A percentile compares a stretch with the other conserved stretches of the same genome.
Conservation (phyloP, 345 rosid species). For the Populus euphratica region DNA sequence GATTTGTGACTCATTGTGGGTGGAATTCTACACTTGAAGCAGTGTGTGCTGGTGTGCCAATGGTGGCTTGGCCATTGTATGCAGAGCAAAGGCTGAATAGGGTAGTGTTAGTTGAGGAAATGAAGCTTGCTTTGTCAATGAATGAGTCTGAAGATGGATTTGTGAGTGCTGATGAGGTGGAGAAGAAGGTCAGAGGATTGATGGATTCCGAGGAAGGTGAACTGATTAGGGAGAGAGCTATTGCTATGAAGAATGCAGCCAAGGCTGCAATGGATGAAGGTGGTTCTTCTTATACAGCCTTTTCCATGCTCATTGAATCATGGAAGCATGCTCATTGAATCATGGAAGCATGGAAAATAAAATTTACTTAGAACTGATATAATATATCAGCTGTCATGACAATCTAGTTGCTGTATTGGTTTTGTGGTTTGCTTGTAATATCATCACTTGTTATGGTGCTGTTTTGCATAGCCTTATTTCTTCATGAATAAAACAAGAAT, state of each 20-base stretch:
- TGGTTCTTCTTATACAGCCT: slow-evolving; percentile 23
- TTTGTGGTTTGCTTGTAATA: neutral
- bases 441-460: neutral
- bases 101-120: slow-evolving; percentile 49
- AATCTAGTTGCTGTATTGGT: too few species aligned
- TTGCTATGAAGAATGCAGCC: slow-evolving; percentile 16
- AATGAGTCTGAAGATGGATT: slow-evolving; percentile 36
- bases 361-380: too few species aligned
- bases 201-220: slow-evolving; percentile 30
- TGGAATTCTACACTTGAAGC: slow-evolving; percentile 67
- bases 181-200: slow-evolving; percentile 30
- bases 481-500: neutral
- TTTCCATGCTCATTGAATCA: slow-evolving; percentile 9
- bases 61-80: slow-evolving; percentile 50
- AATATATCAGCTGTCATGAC: too few species aligned
- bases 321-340: neutral
- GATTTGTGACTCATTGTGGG: slow-evolving; percentile 66
- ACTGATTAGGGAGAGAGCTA: slow-evolving; percentile 16
- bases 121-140: slow-evolving; percentile 47
- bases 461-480: neutral
- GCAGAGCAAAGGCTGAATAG: slow-evolving; percentile 39
- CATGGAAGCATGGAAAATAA: neutral
- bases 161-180: slow-evolving; percentile 35
- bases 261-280: slow-evolving; percentile 11
- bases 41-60: slow-evolving; percentile 43